Conservation (phyloP, 208 protist species). For the Crithidia thermophila region DNA sequence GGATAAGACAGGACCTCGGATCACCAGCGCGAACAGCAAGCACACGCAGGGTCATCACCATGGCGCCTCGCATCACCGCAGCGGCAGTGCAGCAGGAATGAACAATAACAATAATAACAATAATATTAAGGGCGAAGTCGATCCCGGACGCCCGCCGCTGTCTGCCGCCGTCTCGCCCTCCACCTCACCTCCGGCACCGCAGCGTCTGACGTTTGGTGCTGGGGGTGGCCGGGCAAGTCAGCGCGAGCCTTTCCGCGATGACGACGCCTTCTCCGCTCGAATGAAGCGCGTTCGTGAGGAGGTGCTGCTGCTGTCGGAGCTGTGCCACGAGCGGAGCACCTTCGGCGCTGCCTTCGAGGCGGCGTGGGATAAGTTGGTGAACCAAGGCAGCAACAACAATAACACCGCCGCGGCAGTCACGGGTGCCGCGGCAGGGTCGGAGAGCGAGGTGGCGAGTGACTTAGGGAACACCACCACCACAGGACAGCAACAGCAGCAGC, state of each 20-base stretch:
- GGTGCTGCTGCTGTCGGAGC: constrained; percentile 44
- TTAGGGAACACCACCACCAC: background rate
- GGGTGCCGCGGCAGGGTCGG: too few relatives aligned
- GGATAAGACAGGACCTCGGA: too few relatives aligned
- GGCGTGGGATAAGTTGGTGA: constrained; percentile 35
- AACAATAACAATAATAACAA: too few relatives aligned
- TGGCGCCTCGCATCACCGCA: too few relatives aligned
- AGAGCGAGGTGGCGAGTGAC: constrained; percentile 15
- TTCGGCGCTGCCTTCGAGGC: constrained; percentile 35
- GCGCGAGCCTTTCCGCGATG: constrained; percentile 2
- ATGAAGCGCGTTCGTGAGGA: constrained; percentile 35
- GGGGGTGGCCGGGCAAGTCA: background rate
- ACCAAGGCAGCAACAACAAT: constrained; percentile 9
- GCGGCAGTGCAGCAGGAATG: too few relatives aligned
- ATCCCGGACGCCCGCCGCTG: too few relatives aligned
- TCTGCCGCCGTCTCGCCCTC: too few relatives aligned
- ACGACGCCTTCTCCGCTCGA: constrained; percentile 32
- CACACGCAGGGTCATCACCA: too few relatives aligned
- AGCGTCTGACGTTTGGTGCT: background rate
- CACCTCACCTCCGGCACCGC: too few relatives aligned
- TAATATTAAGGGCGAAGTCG: too few relatives aligned
- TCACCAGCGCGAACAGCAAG: too few relatives aligned
- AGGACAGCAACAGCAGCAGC: background rate
- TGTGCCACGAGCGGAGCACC: constrained; percentile 59
- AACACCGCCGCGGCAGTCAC: background rate